A percentile compares a stretch with the other conserved stretches of the same genome.
These are phyloP conservation scores for Naganishia antarctica DNA, from an alignment of 768 basidiomycete species.

Conservation along the genomic window DNA sequence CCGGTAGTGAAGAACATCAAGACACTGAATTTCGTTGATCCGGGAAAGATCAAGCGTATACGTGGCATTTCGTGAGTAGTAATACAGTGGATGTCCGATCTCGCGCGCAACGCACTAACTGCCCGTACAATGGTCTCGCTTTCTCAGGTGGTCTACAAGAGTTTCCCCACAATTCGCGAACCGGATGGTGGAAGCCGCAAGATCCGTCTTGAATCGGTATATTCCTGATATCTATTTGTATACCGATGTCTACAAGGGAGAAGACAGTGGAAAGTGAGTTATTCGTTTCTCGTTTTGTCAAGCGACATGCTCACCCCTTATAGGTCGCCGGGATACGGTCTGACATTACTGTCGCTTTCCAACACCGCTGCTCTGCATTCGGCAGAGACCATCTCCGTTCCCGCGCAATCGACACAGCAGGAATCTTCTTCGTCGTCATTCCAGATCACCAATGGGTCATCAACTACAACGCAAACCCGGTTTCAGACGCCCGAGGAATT, in stretches of 20 bases:
- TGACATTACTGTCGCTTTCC: conserved; percentile 83
- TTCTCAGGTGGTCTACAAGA: conserved; percentile 62
- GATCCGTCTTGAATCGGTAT: conserved; percentile 87
- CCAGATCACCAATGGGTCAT: background rate
- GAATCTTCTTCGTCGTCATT: conserved; percentile 16
- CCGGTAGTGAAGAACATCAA: conserved; percentile 86
- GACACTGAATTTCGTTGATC: conserved; percentile 83
- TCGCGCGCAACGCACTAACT: no score
- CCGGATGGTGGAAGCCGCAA: conserved; percentile 89
- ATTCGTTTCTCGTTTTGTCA: background rate
- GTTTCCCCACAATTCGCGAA: conserved; percentile 97
- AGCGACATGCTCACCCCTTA: background rate
- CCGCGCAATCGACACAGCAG: conserved; percentile 49
- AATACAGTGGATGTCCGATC: no score
- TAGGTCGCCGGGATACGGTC: conserved; percentile 92
- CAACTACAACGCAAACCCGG: background rate
- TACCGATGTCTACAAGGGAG: conserved; percentile 96
- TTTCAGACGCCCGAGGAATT: conserved; percentile 82
- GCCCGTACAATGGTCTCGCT: background rate
- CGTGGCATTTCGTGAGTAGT: conserved; percentile 82
- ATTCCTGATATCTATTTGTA: conserved; percentile 98
- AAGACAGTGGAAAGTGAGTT: conserved; percentile 89
- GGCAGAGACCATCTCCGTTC: conserved; percentile 75
- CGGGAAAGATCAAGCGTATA: conserved; percentile 88
- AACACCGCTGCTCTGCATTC: conserved; percentile 85